Evolutionary conservation across 164 flowering plant species (phyloP), one percentile per base, ranked within the genome.

Genomic region (Akebia trifoliata): DNA sequence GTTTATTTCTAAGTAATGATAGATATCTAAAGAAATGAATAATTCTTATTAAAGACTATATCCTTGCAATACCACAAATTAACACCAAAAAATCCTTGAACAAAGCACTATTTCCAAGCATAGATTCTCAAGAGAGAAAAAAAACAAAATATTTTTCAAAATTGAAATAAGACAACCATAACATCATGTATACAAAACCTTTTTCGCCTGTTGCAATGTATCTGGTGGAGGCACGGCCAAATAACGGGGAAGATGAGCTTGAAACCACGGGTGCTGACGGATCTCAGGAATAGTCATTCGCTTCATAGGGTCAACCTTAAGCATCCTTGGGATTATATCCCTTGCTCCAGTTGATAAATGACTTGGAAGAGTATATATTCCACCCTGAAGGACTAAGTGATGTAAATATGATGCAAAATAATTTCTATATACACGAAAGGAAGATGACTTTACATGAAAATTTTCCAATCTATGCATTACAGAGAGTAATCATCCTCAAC

Each of bases 271-370:
- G 46, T 76, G 80, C 49, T 50, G 59, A 49, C 73, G 77, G 22
- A 73, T 71, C 56, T 73, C 75, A 44, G 78, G 78, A 63, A 73
- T 76, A n/a, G n/a, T n/a, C n/a, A n/a, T n/a, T n/a, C n/a, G n/a
- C n/a, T n/a, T n/a, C n/a, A n/a, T n/a, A n/a, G 80, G 78, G 39
- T 76, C 78, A 52, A 76, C 80, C 4, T 68, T 66, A 65, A 76
- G 72, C 73, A 73, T 73, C 58, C 80, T 62, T 26, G 75, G 77
- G 50, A 76, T 76, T 65, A 76, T 55, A 54, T 76, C 77, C 53
- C 75, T 76, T 58, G 80, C 77, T 20, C 73, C 62, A 60, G 67
- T 28, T 30, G 78, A 77, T 50, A 74, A 66, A 69, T 77, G 78
- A 48, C 78, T 76, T 8, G 81, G 77, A 31, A 76, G 73, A 15